These are phyloP conservation scores for Strobilomyces dryophilus DNA, from an alignment of 768 basidiomycete genomes.

Conservation along the genomic window DNA sequence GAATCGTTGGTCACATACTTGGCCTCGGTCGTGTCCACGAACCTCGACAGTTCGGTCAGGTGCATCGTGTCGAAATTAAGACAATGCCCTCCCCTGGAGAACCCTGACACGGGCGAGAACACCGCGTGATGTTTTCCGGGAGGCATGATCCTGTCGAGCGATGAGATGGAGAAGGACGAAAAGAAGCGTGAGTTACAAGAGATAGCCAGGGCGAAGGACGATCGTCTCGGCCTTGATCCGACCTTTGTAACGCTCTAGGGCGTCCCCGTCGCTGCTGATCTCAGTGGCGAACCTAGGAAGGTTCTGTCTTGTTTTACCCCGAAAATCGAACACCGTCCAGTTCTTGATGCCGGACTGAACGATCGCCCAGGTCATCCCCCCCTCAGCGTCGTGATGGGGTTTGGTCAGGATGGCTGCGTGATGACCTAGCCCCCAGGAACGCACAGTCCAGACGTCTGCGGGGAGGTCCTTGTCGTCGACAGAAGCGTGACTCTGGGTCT, in stretches of 20 bases:
- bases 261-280: too few species aligned
- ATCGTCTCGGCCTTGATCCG: too few species aligned
- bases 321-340: too few species aligned
- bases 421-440: background rate
- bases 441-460: background rate
- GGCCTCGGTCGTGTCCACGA: background rate
- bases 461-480: background rate
- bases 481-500: background rate
- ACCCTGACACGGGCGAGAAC: background rate
- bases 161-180: too few species aligned
- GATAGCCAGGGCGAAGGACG: too few species aligned
- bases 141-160: conserved; percentile 1
- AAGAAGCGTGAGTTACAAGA: too few species aligned
- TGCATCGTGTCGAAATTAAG: conserved; percentile 8
- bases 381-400: background rate
- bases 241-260: too few species aligned
- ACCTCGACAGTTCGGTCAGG: background rate
- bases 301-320: too few species aligned
- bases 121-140: conserved; percentile 1
- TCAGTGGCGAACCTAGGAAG: too few species aligned
- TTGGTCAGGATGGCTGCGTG: background rate
- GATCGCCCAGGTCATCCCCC: background rate
- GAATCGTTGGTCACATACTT: background rate
- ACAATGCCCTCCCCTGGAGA: conserved; percentile 4
- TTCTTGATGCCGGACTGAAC: background rate